Evolutionary conservation across 2,329 filamentous ascomycete genomes (phyloP).

Genomic region (Trichoderma sp.): DNA sequence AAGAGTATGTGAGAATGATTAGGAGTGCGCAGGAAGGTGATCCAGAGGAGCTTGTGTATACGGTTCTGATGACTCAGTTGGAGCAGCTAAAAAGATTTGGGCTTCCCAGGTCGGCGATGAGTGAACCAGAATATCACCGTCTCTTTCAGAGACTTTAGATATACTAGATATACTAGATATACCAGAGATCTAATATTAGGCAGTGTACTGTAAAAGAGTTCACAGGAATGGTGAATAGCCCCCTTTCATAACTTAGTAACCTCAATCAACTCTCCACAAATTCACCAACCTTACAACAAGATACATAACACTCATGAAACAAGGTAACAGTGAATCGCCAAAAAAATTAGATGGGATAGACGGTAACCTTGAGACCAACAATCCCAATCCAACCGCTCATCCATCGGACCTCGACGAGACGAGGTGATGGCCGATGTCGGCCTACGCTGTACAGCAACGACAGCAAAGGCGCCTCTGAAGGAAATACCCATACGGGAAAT

Average conservation of each 20-base stretch:
- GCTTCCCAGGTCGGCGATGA: background rate
- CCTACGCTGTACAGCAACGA: background rate
- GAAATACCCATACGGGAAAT: background rate
- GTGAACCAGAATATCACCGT: background rate
- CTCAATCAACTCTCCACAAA: background rate
- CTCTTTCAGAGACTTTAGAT: no score
- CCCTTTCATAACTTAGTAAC: no score
- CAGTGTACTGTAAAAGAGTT: no score
- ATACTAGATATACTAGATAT: background rate
- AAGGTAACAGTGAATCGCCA: background rate
- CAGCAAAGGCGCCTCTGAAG: background rate
- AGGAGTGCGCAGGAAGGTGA: background rate
- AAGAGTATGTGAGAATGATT: background rate
- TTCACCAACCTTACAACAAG: background rate
- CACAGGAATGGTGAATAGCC: no score
- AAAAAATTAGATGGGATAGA: background rate
- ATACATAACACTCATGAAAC: background rate
- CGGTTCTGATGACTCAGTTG: background rate
- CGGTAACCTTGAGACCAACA: background rate
- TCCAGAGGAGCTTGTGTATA: background rate
- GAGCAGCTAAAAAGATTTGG: background rate
- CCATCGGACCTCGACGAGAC: background rate
- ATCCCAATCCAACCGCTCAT: background rate
- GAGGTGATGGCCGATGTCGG: background rate
- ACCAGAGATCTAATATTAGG: background rate